phyloP scores from a whole-genome alignment of 495 filamentous ascomycete species.

The Aspergillus haitiensis region DNA sequence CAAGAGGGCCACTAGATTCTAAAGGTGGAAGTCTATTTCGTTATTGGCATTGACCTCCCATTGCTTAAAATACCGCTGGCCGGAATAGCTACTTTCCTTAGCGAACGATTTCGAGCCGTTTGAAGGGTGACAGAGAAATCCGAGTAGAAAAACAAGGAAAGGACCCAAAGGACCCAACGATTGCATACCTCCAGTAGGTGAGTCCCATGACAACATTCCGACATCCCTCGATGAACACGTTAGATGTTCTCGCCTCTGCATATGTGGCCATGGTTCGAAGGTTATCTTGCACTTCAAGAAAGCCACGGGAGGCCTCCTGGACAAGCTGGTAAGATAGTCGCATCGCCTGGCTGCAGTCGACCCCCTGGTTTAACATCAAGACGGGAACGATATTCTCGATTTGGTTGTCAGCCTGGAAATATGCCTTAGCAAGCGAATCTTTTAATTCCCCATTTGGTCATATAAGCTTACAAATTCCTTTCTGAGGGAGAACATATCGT shows the following conservation, averaged over 20 bases:
- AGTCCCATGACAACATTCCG: constrained; percentile 12
- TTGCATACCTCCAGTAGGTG: constrained; percentile 12
- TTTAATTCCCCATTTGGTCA: neutral
- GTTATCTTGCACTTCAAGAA: neutral
- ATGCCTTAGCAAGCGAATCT: neutral
- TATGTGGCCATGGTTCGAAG: neutral
- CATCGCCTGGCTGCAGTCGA: constrained; percentile 13
- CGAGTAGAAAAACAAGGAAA: neutral
- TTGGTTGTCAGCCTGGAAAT: constrained; percentile 10
- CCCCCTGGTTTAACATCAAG: constrained; percentile 14
- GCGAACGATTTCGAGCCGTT: neutral
- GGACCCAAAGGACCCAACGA: neutral
- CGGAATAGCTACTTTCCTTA: constrained; percentile 6
- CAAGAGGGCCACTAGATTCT: constrained; percentile 1
- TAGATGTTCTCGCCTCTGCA: neutral
- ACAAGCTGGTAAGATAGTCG: constrained; percentile 2
- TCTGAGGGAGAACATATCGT: constrained; percentile 15
- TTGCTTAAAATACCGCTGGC: constrained; percentile 4
- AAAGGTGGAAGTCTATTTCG: neutral
- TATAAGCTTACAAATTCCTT: constrained; percentile 16
- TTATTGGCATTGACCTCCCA: constrained; percentile 2
- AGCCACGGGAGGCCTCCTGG: constrained; percentile 3
- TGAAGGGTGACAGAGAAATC: too few relatives aligned
- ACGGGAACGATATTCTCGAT: constrained; percentile 17
- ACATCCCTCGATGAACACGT: constrained; percentile 8